phyloP scores from a whole-genome alignment of 176 grass and related monocot species.

The Rhynchospora pubera region DNA sequence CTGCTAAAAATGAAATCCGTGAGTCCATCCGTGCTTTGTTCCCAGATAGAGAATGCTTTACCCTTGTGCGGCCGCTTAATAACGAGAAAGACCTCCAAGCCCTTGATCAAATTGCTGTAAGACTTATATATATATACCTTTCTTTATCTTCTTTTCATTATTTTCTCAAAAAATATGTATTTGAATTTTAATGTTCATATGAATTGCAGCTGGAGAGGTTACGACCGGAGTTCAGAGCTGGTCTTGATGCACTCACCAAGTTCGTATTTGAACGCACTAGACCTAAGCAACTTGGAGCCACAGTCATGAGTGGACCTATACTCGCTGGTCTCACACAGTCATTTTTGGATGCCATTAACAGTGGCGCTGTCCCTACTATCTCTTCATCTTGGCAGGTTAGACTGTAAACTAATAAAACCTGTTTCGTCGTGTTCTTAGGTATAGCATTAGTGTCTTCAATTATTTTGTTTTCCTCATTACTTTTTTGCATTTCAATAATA shows the following conservation, averaged over 20 bases:
- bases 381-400: slow-evolving; percentile 94
- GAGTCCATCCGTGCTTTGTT: slow-evolving; percentile 92
- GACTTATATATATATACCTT: slow-evolving; percentile 8
- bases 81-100: slow-evolving; percentile 87
- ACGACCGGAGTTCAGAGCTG: slow-evolving; percentile 77
- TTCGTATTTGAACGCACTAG: slow-evolving; percentile 90
- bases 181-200: slow-evolving; percentile 10
- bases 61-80: slow-evolving; percentile 87
- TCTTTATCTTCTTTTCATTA: slow-evolving; percentile 4
- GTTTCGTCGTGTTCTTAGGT: background rate
- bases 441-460: background rate
- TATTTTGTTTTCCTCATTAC: background rate
- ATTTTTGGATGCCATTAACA: slow-evolving; percentile 96
- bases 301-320: slow-evolving; percentile 88
- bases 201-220: slow-evolving; percentile 67
- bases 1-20: slow-evolving; percentile 82
- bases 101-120: slow-evolving; percentile 89
- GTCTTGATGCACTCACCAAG: slow-evolving; percentile 77
- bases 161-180: background rate
- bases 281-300: slow-evolving; percentile 90
- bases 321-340: slow-evolving; percentile 90
- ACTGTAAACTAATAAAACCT: background rate
- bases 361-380: slow-evolving; percentile 80
- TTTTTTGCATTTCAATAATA: background rate
- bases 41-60: slow-evolving; percentile 91